Base-by-base conservation (phyloP, 148 eudicot species). In the Suaeda aralocaspica region DNA sequence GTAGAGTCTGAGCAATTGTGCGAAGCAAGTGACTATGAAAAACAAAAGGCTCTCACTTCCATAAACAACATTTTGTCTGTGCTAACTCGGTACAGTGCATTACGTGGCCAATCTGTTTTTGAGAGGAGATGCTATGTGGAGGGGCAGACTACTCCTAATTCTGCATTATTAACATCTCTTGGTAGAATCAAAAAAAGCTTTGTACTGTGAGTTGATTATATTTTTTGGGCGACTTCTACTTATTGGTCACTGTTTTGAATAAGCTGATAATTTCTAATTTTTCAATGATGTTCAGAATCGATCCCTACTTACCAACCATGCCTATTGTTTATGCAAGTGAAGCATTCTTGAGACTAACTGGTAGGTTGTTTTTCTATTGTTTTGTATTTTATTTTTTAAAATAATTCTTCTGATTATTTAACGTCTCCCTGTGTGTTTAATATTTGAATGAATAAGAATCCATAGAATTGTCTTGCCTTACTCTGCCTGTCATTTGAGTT, bases 181-280 rank as follows among this genome's bases (percentile, higher is more conserved):
- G 92, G 96, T 90, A 90, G 98, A 92, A 92, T 92, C 88, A 90
- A 88, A 87, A 92, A 92, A 83, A 92, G 96, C 90, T 90, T 92
- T 90, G 94, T 92, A 81, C 79, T 92, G 98, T 92, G 96, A 92
- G 98, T 92, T 79, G 77, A 46, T 68, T 45, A 57, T 63, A 75
- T 77, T 68, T 72, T 53, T n/a, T n/a, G n/a, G 76, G 61, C 80
- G 60, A 29, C 59, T 49, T 42, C 45, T 22, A 56, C 44, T 59
- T 33, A 15, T 22, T 26, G 25, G 28, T 44, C 73, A 51, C 2
- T 30, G 49, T 30, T 29, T 19, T 59, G 56, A 39, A 52, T 50
- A 56, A 24, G 42, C 66, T 64, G 31, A 55, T 63, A 34, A 71
- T 66, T 72, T 52, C 70, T 58, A 69, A 46, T 72, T 30, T 73